Evolutionary conservation across 805 yeast genomes (phyloP).

Genomic region (Isabelozyma gotoi): DNA sequence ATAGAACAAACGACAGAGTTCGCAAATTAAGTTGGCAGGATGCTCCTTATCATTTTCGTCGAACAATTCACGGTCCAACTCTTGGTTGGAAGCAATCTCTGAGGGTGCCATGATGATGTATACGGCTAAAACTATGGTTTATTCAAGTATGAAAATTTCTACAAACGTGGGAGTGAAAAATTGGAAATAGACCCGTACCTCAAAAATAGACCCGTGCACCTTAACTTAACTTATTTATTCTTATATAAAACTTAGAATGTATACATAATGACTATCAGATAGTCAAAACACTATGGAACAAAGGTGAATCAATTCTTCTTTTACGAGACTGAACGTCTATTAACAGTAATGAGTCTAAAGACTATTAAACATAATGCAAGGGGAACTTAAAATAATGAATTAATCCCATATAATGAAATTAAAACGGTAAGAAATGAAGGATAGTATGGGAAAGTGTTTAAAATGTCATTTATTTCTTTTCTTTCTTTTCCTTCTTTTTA

Average conservation of each 20-base stretch:
- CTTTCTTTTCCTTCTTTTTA: constrained; percentile 10
- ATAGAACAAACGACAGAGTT: constrained; percentile 74
- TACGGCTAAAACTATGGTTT: too few relatives aligned
- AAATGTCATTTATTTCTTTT: constrained; percentile 9
- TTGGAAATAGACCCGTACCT: background rate
- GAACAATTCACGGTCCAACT: constrained; percentile 4
- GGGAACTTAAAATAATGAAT: background rate
- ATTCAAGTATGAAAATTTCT: too few relatives aligned
- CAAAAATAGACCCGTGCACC: background rate
- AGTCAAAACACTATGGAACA: constrained; percentile 1
- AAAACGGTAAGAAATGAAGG: background rate
- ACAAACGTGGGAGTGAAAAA: background rate
- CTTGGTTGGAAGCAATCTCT: background rate
- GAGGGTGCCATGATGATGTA: too few relatives aligned
- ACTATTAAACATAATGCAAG: background rate
- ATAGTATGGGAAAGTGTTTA: background rate
- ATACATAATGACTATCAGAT: background rate
- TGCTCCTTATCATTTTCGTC: constrained; percentile 52
- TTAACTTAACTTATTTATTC: background rate
- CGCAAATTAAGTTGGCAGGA: constrained; percentile 85
- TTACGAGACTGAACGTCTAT: background rate
- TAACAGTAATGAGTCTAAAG: background rate
- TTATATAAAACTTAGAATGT: background rate
- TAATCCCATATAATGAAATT: too few relatives aligned
- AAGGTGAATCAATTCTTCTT: background rate